These are phyloP conservation scores for Hortiboletus flavorubellus DNA, from an alignment of 768 basidiomycete genomes.

Conservation along the genomic window DNA sequence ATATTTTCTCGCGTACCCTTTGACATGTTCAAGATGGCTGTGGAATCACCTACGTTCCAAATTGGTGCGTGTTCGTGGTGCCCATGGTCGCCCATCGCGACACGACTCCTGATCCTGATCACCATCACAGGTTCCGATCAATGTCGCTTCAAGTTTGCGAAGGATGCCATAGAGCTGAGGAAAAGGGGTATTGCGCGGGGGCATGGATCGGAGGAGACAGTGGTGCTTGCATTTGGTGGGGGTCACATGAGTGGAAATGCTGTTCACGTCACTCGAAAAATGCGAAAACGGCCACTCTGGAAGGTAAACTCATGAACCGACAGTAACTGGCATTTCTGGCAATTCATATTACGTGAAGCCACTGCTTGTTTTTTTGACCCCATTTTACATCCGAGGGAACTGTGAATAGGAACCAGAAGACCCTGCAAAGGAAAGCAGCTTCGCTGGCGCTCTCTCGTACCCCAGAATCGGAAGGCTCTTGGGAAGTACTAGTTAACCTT, in stretches of 20 bases:
- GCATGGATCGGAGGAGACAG: constrained; percentile 79
- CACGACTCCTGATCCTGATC: constrained; percentile 9
- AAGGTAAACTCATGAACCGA: constrained; percentile 72
- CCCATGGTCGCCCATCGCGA: constrained; percentile 5
- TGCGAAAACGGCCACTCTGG: constrained; percentile 79
- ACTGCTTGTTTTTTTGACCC: constrained; percentile 16
- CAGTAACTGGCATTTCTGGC: constrained; percentile 12
- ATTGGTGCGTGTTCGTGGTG: constrained; percentile 52
- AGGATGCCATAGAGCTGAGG: constrained; percentile 80
- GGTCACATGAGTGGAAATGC: constrained; percentile 64
- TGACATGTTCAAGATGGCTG: constrained; percentile 79
- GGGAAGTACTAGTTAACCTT: constrained; percentile 29
- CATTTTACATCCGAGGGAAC: constrained; percentile 16
- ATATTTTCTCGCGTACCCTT: constrained; percentile 81
- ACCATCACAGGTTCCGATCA: constrained; percentile 67
- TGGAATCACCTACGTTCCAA: constrained; percentile 76
- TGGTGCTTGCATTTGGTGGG: constrained; percentile 85
- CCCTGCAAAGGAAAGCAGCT: background rate
- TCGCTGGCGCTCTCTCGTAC: background rate
- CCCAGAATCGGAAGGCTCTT: constrained; percentile 14
- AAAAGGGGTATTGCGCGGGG: constrained; percentile 75
- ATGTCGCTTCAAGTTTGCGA: constrained; percentile 87
- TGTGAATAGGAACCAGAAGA: constrained; percentile 1
- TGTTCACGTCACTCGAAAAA: constrained; percentile 85
- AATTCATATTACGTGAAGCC: constrained; percentile 29